phyloP scores from a whole-genome alignment of 345 rosid species.

The Pugionium dolabratum region DNA sequence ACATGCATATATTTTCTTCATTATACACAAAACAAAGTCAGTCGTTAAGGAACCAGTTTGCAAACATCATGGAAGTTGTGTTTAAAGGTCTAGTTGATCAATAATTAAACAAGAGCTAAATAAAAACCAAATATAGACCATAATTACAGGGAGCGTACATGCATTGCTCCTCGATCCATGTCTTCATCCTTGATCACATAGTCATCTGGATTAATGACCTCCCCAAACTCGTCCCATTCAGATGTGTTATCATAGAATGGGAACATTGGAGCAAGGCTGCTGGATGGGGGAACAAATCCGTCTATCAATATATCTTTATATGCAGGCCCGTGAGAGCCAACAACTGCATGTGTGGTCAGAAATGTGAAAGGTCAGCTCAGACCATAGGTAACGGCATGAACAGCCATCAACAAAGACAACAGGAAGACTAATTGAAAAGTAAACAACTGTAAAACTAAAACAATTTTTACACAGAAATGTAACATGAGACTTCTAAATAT shows the following conservation, averaged over 20 bases:
- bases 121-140: constrained; percentile 5
- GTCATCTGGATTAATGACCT: constrained; percentile 94
- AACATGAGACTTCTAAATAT: constrained; percentile 21
- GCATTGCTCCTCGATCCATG: constrained; percentile 71
- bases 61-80: constrained; percentile 17
- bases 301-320: constrained; percentile 79
- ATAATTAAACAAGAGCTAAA: not conserved
- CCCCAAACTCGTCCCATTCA: constrained; percentile 99
- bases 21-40: not conserved
- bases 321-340: constrained; percentile 59
- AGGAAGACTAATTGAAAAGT: constrained; percentile 12
- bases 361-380: constrained; percentile 26
- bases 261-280: constrained; percentile 90
- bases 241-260: constrained; percentile 75
- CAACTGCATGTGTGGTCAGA: constrained; percentile 44
- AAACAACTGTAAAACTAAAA: constrained; percentile 5
- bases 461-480: constrained; percentile 1
- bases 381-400: constrained; percentile 5
- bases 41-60: constrained; percentile 3
- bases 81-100: constrained; percentile 15
- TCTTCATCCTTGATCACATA: constrained; percentile 83
- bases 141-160: constrained; percentile 48
- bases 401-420: not conserved
- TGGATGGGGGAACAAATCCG: constrained; percentile 87
- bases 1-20: not conserved